Base-by-base conservation (phyloP, 495 filamentous ascomycete genomes). In the Platismatia glauca region DNA sequence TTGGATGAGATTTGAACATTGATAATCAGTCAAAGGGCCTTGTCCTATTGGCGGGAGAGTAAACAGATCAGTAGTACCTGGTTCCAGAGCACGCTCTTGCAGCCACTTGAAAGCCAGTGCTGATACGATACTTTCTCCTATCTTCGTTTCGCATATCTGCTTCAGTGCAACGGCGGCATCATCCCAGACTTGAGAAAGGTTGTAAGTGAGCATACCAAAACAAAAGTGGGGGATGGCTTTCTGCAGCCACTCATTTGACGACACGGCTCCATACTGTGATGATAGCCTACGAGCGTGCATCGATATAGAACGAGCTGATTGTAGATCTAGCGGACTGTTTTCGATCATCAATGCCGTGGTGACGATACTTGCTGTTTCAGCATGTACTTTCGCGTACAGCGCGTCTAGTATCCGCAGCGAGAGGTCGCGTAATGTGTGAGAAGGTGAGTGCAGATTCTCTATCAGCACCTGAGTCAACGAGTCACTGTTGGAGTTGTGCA, bases 161-260 rank as follows among this genome's bases (percentile, higher is more conserved):
- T 88, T 87, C 69, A 98, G 72, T 20, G 86, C 84, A 31, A 83
- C 80, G 38, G 86, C 82, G 20, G 88, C 84, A 65, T 95, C 90
- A 65, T 95, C 89, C 88, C 91, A 96, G 27, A 93, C 72, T 20
- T 88, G 89, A 7, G 90, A 78, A 60, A 96, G 76, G 64, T 86
- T 89, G 57, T 93, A 85, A 6, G 91, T 94, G 59, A 95, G 82
- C 66, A 97, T 82, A 48, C 92, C 93, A 70, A 97, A 97, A 68
- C 89, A 86, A 67, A 91, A 97, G 18, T 84, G 78, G 1, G 91
- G 89, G 35, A 97, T 79, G 8, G 92, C 79, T 66, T 78, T 79
- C 37, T 82, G 75, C 68, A 95, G 77, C 86, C 87, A 91, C 16
- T 78, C 79, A 56, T 80, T 79, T 27, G 76, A 68, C 65, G 76